Evolutionary conservation across 2,329 filamentous ascomycete species (phyloP).

Genomic region (Aspergillus sp.): DNA sequence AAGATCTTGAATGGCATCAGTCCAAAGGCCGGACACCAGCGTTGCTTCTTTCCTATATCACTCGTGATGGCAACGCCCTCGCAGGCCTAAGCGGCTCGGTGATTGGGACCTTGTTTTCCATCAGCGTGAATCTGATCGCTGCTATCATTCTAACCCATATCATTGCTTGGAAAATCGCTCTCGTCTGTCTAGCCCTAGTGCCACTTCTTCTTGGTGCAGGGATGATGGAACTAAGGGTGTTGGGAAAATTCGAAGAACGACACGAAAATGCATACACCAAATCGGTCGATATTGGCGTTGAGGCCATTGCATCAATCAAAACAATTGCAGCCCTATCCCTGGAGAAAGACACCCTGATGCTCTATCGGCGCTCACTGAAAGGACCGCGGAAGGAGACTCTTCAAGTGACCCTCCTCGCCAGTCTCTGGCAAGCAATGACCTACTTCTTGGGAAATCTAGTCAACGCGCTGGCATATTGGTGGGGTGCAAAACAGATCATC

Average conservation of each 20-base stretch:
- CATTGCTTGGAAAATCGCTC: constrained; percentile 72
- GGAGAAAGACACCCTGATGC: constrained; percentile 49
- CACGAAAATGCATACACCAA: constrained; percentile 52
- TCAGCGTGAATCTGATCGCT: constrained; percentile 65
- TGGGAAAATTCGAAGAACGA: constrained; percentile 58
- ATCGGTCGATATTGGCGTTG: constrained; percentile 52
- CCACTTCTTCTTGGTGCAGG: constrained; percentile 69
- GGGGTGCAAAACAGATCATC: constrained; percentile 70
- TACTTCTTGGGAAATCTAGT: constrained; percentile 60
- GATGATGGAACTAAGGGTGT: constrained; percentile 64
- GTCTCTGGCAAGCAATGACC: constrained; percentile 46
- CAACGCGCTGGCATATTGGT: constrained; percentile 77
- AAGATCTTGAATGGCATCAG: constrained; percentile 71
- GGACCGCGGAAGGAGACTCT: constrained; percentile 51
- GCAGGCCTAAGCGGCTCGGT: constrained; percentile 69
- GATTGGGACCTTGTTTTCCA: constrained; percentile 67
- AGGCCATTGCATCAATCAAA: constrained; percentile 53
- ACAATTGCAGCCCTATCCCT: constrained; percentile 53
- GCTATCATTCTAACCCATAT: constrained; percentile 69
- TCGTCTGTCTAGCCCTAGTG: constrained; percentile 68
- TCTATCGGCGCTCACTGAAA: constrained; percentile 46
- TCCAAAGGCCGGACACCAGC: constrained; percentile 62
- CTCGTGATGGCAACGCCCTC: constrained; percentile 65
- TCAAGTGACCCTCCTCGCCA: constrained; percentile 48
- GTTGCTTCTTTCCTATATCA: constrained; percentile 65